phyloP scores from a whole-genome alignment of 805 yeast species.

The Scheffersomyces coipomensis region DNA sequence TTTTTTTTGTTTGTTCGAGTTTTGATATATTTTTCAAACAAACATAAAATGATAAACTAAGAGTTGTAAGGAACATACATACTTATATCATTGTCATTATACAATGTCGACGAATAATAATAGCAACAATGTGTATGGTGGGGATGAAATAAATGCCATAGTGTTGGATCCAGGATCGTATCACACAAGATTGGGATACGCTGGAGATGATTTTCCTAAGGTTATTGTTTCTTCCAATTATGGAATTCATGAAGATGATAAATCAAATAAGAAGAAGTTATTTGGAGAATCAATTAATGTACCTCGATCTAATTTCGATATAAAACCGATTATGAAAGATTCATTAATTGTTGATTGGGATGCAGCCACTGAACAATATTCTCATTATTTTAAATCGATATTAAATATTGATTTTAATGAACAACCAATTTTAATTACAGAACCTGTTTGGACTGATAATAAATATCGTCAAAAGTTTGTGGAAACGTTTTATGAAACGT shows the following conservation, averaged over 20 bases:
- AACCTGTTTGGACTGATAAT: conserved; percentile 80
- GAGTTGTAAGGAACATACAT: too few relatives aligned
- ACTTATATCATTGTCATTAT: neutral
- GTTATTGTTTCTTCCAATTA: conserved; percentile 71
- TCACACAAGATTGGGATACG: conserved; percentile 81
- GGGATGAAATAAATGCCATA: conserved; percentile 86
- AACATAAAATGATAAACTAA: too few relatives aligned
- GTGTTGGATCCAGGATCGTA: conserved; percentile 90
- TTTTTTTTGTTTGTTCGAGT: too few relatives aligned
- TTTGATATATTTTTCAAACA: too few relatives aligned
- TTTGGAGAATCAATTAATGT: conserved; percentile 45
- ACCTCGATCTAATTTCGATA: conserved; percentile 50
- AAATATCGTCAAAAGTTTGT: conserved; percentile 66
- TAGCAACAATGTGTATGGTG: conserved; percentile 27
- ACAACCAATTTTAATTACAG: conserved; percentile 80
- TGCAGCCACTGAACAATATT: conserved; percentile 72
- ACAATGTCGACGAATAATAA: conserved; percentile 20
- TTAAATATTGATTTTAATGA: conserved; percentile 56
- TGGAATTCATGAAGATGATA: conserved; percentile 10
- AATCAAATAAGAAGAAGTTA: conserved; percentile 16
- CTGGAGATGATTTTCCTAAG: conserved; percentile 89
- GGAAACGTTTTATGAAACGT: conserved; percentile 67
- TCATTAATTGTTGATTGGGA: conserved; percentile 83
- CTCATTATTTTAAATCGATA: conserved; percentile 51
- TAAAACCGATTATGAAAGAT: conserved; percentile 59